phyloP scores from a whole-genome alignment of 23 red algal species.

The Porphyridium purpureum region DNA sequence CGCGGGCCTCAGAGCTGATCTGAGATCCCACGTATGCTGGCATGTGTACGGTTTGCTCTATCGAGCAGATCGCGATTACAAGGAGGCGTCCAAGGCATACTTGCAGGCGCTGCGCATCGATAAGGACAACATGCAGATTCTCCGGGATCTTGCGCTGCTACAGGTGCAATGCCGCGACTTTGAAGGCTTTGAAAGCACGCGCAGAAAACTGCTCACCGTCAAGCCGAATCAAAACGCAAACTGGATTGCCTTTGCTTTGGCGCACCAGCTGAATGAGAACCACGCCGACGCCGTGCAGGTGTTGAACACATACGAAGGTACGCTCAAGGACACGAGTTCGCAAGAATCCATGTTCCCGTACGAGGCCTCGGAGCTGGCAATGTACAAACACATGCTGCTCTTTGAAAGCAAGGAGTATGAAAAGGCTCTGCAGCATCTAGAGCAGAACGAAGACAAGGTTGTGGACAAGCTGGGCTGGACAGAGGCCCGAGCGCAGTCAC shows the following conservation, averaged over 20 bases:
- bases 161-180: conserved; percentile 92
- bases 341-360: conserved; percentile 19
- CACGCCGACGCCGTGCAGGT: conserved; percentile 41
- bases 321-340: conserved; percentile 16
- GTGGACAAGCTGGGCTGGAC: conserved; percentile 28
- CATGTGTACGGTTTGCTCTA: conserved; percentile 86
- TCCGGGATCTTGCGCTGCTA: conserved; percentile 77
- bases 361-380: conserved; percentile 35
- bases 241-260: conserved; percentile 84
- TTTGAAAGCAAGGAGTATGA: conserved; percentile 33
- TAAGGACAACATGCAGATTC: conserved; percentile 70
- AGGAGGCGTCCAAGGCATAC: conserved; percentile 80
- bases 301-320: conserved; percentile 46
- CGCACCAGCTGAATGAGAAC: conserved; percentile 59
- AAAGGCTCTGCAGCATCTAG: conserved; percentile 38
- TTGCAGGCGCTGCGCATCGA: conserved; percentile 68
- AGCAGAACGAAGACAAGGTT: conserved; percentile 11
- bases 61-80: conserved; percentile 75
- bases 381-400: conserved; percentile 56
- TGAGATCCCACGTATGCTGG: conserved; percentile 87
- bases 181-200: conserved; percentile 55
- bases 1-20: conserved; percentile 42
- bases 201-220: conserved; percentile 42
- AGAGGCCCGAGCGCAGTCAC: conserved; percentile 41
- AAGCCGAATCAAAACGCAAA: conserved; percentile 42